These are phyloP conservation scores for Viridothelium virens DNA, from an alignment of 495 filamentous ascomycete genomes.

Conservation along the genomic window DNA sequence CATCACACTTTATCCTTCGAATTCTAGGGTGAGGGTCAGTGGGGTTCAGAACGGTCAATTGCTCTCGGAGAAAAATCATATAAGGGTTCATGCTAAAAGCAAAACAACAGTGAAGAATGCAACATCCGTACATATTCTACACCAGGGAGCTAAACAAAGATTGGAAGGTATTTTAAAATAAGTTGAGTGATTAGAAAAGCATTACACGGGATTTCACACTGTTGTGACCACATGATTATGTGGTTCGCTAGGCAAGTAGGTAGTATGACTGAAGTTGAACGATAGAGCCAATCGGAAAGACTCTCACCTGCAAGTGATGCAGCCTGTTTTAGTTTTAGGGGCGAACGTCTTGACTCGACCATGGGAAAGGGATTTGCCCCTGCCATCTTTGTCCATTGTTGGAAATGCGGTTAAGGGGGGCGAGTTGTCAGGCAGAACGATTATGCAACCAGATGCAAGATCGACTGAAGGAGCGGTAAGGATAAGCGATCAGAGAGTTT, in stretches of 20 bases:
- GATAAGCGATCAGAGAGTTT: too few species aligned
- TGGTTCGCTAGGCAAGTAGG: background rate
- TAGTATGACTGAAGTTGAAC: background rate
- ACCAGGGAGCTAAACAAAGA: too few species aligned
- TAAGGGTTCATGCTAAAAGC: background rate
- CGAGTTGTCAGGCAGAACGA: background rate
- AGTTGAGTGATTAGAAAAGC: too few species aligned
- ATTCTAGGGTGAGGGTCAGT: background rate
- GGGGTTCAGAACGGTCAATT: background rate
- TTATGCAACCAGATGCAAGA: background rate
- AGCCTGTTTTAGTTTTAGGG: constrained; percentile 14
- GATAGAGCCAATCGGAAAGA: background rate
- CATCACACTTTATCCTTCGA: constrained; percentile 16
- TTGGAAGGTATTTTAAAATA: too few species aligned
- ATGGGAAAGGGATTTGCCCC: background rate
- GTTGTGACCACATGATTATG: too few species aligned
- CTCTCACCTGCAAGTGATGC: constrained; percentile 14
- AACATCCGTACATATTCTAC: too few species aligned
- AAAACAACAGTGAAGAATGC: too few species aligned
- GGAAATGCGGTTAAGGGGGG: background rate
- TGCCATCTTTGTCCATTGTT: background rate
- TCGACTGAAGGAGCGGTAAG: too few species aligned
- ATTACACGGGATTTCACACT: too few species aligned
- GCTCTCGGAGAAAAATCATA: background rate
- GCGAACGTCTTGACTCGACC: background rate